phyloP scores from a whole-genome alignment of 305 asterid species.

The Fraxinus greggii region DNA sequence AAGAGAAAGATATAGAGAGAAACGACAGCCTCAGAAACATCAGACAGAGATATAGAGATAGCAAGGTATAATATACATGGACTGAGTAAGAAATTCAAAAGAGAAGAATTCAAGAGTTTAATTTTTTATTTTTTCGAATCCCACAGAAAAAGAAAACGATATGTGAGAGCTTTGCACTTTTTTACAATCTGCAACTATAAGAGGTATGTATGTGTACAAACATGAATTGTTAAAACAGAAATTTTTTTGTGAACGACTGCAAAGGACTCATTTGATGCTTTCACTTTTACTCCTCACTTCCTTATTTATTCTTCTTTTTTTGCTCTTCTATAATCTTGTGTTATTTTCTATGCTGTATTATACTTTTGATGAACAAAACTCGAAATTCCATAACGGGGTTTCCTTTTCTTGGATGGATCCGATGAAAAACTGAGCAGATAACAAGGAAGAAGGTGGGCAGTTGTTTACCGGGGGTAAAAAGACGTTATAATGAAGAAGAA shows the following conservation, averaged over 20 bases:
- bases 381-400: not conserved
- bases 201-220: conserved; percentile 55
- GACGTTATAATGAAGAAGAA: conserved; percentile 44
- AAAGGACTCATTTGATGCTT: conserved; percentile 40
- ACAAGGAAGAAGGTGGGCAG: conserved; percentile 19
- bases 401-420: conserved; percentile 27
- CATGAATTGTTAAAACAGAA: conserved; percentile 42
- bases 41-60: conserved; percentile 37
- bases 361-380: not conserved
- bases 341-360: not conserved
- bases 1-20: conserved; percentile 38
- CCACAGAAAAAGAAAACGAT: conserved; percentile 79
- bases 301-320: conserved; percentile 30
- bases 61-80: not conserved
- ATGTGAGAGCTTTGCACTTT: conserved; percentile 60
- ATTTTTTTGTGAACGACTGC: conserved; percentile 22
- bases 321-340: not conserved
- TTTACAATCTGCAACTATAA: conserved; percentile 67
- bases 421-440: not conserved
- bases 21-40: conserved; percentile 51
- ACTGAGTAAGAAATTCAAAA: conserved; percentile 10
- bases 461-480: conserved; percentile 15
- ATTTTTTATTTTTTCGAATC: conserved; percentile 31
- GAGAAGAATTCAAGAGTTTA: not conserved
- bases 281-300: conserved; percentile 47